Evolutionary conservation across 2,329 filamentous ascomycete species (phyloP).

Genomic region (Fusarium proliferatum): DNA sequence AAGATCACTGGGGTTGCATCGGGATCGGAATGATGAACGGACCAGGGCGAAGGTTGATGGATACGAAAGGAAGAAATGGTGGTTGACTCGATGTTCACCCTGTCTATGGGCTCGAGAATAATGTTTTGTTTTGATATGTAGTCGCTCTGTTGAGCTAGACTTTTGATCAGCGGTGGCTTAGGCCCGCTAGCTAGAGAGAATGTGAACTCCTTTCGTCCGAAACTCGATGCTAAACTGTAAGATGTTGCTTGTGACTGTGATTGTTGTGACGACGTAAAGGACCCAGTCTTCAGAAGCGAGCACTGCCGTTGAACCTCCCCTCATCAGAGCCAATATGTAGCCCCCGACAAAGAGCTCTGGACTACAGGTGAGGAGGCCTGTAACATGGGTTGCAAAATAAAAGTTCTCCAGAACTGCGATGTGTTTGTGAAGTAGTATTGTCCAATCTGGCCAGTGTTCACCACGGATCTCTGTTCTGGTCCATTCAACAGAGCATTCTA

Average conservation of each 20-base stretch:
- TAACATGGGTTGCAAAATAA: too few relatives aligned
- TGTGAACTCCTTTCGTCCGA: not conserved
- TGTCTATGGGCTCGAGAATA: not conserved
- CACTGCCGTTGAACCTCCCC: not conserved
- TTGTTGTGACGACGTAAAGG: accelerated
- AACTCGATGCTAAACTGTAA: accelerated
- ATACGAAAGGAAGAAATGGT: not conserved
- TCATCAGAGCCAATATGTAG: accelerated
- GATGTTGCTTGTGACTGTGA: not conserved
- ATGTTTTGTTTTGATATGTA: not conserved
- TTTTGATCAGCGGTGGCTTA: not conserved
- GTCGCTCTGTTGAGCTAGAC: not conserved
- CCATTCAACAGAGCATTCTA: not conserved
- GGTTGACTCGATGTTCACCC: not conserved
- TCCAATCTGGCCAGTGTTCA: too few relatives aligned
- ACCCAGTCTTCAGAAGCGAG: not conserved
- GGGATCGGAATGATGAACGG: not conserved
- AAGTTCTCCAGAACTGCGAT: accelerated
- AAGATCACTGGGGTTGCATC: not conserved
- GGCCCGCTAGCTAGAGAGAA: not conserved
- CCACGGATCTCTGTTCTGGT: not conserved
- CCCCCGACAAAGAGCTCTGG: not conserved
- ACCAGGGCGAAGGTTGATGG: accelerated
- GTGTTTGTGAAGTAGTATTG: too few relatives aligned
- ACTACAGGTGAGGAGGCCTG: too few relatives aligned